Evolutionary conservation across 108 stramenopile species (phyloP).

Genomic region (Cyclotella sp.): DNA sequence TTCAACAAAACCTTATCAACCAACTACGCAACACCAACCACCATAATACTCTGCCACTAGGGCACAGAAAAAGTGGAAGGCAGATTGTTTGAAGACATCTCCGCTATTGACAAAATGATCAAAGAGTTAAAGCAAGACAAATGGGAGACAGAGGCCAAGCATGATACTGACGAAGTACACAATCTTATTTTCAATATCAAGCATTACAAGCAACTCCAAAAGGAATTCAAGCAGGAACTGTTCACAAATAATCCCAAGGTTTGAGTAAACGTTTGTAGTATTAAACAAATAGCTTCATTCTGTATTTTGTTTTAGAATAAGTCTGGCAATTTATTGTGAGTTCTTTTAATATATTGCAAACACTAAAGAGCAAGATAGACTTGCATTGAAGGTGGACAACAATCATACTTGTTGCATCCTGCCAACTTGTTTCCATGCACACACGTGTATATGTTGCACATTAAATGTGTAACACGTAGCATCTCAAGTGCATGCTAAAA

Average conservation of each 20-base stretch:
- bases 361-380: not conserved
- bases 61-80: not conserved
- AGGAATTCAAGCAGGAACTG: not conserved
- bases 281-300: not conserved
- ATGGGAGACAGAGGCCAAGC: not conserved
- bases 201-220: not conserved
- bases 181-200: not conserved
- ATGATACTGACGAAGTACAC: not conserved
- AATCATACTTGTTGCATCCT: not conserved
- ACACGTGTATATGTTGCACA: slow-evolving; percentile 7
- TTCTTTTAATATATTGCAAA: not conserved
- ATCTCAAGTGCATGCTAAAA: slow-evolving; percentile 3
- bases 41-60: not conserved
- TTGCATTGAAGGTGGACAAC: not conserved
- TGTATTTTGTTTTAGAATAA: not conserved
- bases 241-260: not conserved
- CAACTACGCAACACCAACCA: not conserved
- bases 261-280: not conserved
- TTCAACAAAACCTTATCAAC: not conserved
- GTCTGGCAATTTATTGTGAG: not conserved
- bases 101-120: not conserved
- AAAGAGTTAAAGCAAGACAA: not conserved
- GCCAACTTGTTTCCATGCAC: not conserved
- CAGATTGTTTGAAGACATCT: not conserved
- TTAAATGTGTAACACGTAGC: slow-evolving; percentile 3